Base-by-base conservation (phyloP, 179 eudicot species). In the Beta lomatogona region DNA sequence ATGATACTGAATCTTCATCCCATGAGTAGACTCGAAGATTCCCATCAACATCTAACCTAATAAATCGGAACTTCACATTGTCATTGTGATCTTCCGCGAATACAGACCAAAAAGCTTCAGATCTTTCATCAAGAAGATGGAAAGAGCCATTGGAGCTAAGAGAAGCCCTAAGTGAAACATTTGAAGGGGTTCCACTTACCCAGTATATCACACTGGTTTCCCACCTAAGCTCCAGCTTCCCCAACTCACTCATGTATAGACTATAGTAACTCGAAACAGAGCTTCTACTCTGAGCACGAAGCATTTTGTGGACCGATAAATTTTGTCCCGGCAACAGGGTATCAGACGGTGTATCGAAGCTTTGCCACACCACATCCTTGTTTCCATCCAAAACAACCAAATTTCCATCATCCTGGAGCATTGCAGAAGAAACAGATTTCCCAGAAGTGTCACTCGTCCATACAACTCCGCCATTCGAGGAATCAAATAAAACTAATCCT, bases 11-110 rank as follows among this genome's bases (percentile, higher is more conserved):
- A 76, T 70, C 83, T 58, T 85, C 81, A 18, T 81, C 66, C 94
- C 93, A 91, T 21, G 94, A 90, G n/a, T 90, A 90, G 45, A 90
- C 64, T 70, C 94, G 83, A 31, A 91, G 90, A 82, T 91, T 91
- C 64, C 94, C 94, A 83, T 91, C 94, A 45, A 86, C 80, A 85
- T 91, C 93, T 53, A 91, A 79, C 82, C 92, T 85, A 31, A 91
- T 89, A 71, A 90, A 87, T 82, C 94, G 85, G 71, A 87, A 86
- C 52, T 70, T 83, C 52, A 91, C 86, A 73, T 87, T 31, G 67
- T 88, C 94, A 83, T 82, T 78, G 75, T 91, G 94, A 73, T 91
- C 94, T 22, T 84, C 92, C 1, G 88, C 90, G 55, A 85, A 85
- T 15, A 79, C 89, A 61, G 93, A 90, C 94, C 93, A 89, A 76